Conservation (phyloP, 2,329 filamentous ascomycete genomes). For the Colletotrichum camelliae region DNA sequence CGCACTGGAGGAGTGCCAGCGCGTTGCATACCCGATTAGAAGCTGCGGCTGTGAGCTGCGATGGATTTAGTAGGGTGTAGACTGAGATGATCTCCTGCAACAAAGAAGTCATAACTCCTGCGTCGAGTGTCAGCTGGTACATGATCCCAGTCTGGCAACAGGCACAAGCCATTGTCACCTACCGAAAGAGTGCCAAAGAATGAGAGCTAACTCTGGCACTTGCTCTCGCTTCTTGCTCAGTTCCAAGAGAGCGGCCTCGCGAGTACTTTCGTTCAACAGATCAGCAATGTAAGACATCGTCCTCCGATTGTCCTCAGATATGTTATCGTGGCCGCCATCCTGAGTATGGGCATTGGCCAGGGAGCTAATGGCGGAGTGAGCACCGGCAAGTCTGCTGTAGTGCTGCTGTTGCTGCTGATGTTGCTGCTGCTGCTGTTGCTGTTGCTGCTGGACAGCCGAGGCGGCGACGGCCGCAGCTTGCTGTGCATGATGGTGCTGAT, state of each 20-base stretch:
- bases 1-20: conserved; percentile 92
- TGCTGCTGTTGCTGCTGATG: conserved; percentile 43
- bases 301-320: conserved; percentile 89
- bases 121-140: neutral
- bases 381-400: conserved; percentile 42
- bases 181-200: conserved; percentile 99
- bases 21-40: conserved; percentile 98
- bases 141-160: neutral
- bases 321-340: conserved; percentile 65
- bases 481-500: conserved; percentile 63
- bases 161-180: conserved; percentile 38
- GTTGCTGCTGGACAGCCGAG: conserved; percentile 53
- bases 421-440: conserved; percentile 55
- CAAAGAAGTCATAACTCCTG: conserved; percentile 97
- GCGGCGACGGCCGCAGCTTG: conserved; percentile 60
- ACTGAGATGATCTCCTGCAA: conserved; percentile 99
- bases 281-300: conserved; percentile 95
- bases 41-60: conserved; percentile 94
- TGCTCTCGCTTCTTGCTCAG: conserved; percentile 99
- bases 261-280: conserved; percentile 82
- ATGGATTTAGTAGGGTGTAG: conserved; percentile 94
- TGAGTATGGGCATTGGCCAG: conserved; percentile 53
- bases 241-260: conserved; percentile 91
- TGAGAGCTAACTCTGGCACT: conserved; percentile 93
- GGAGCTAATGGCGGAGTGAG: neutral